Evolutionary conservation across 306 rosid species (phyloP).

Genomic region (cucumber (Cucumis sativus)): Cucumber_9930_V3 NC_026655.2:26254501-26255000

Average conservation of each 20-base stretch:
- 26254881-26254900: not conserved
- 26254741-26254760: not conserved
- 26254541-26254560: too few relatives aligned
- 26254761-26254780: not conserved
- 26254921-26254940: not conserved
- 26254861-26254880: not conserved
- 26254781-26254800: not conserved
- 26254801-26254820: not conserved
- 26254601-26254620: too few relatives aligned
- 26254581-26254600: too few relatives aligned
- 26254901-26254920: not conserved
- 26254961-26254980: too few relatives aligned
- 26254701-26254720: not conserved
- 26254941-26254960: too few relatives aligned
- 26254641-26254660: not conserved
- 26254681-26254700: not conserved
- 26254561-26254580: too few relatives aligned
- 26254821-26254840: not conserved
- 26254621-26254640: too few relatives aligned
- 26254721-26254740: not conserved
- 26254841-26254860: not conserved
- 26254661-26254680: not conserved
- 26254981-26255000: too few relatives aligned
- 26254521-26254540: too few relatives aligned
- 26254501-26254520: too few relatives aligned